phyloP scores from a whole-genome alignment of 495 filamentous ascomycete genomes.

The Aspergillus bridgeri region DNA sequence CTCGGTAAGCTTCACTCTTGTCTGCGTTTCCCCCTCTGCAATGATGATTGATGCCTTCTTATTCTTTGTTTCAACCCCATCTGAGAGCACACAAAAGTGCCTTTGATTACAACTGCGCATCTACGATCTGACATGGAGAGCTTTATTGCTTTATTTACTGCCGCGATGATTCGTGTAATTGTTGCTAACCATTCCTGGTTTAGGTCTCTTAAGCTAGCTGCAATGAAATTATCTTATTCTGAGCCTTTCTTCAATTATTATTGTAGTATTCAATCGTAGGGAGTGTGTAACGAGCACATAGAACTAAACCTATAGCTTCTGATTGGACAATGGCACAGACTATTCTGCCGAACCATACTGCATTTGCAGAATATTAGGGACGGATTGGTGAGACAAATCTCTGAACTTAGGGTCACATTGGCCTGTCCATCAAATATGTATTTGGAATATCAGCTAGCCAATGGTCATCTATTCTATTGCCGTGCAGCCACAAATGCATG shows the following conservation, averaged over 20 bases:
- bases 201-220: not conserved
- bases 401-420: too few species aligned
- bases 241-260: not conserved
- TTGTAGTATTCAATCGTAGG: not conserved
- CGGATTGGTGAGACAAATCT: too few species aligned
- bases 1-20: not conserved
- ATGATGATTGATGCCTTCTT: slow-evolving; percentile 41
- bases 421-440: too few species aligned
- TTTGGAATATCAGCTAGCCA: too few species aligned
- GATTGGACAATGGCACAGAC: too few species aligned
- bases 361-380: too few species aligned
- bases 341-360: too few species aligned
- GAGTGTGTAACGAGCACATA: too few species aligned
- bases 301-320: too few species aligned
- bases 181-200: slow-evolving; percentile 5
- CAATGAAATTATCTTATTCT: not conserved
- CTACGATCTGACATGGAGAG: slow-evolving; percentile 19
- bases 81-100: slow-evolving; percentile 29
- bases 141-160: not conserved
- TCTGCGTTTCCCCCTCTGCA: not conserved
- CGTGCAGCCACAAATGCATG: too few species aligned
- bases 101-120: slow-evolving; percentile 28
- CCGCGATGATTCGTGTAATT: not conserved
- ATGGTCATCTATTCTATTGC: too few species aligned
- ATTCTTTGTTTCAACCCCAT: slow-evolving; percentile 46